phyloP scores from a whole-genome alignment of 352 stramenopile genomes.

The Globisporangium abappressorium region DNA sequence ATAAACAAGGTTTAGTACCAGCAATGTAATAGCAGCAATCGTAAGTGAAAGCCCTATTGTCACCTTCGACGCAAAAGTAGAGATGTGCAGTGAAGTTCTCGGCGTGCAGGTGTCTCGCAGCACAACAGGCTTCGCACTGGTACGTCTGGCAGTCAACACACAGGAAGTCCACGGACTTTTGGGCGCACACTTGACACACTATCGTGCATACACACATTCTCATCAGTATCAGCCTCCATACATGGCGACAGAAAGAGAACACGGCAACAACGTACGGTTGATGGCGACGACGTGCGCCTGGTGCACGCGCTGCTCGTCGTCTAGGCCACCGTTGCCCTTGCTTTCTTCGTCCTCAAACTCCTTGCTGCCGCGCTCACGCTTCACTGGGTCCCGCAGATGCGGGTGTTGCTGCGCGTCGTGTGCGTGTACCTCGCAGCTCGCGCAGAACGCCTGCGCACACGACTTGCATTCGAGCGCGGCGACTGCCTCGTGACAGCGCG shows the following conservation, averaged over 20 bases:
- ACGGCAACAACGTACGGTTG: constrained; percentile 29
- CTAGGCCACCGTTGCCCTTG: constrained; percentile 22
- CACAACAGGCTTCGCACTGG: constrained; percentile 62
- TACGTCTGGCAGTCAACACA: constrained; percentile 52
- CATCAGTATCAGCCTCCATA: not conserved
- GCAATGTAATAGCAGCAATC: not conserved
- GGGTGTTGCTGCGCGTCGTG: constrained; percentile 33
- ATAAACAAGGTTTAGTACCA: not conserved
- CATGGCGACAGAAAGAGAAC: not conserved
- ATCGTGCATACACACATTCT: not conserved
- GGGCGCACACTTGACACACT: constrained; percentile 57
- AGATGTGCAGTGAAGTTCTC: constrained; percentile 31
- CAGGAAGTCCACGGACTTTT: constrained; percentile 45
- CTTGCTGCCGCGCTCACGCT: constrained; percentile 2
- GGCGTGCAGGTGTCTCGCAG: constrained; percentile 27
- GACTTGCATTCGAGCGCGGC: constrained; percentile 42
- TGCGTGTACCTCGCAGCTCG: constrained; percentile 35
- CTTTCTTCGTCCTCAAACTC: constrained; percentile 36
- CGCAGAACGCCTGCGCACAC: constrained; percentile 48
- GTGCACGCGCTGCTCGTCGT: constrained; percentile 26
- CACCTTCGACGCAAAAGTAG: constrained; percentile 64
- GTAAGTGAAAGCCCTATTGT: not conserved
- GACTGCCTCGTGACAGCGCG: constrained; percentile 31
- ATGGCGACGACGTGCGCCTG: constrained; percentile 41
- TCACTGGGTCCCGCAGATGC: not conserved